Base-by-base conservation (phyloP, 139 green algal genomes). In the Penium margaritaceum region DNA sequence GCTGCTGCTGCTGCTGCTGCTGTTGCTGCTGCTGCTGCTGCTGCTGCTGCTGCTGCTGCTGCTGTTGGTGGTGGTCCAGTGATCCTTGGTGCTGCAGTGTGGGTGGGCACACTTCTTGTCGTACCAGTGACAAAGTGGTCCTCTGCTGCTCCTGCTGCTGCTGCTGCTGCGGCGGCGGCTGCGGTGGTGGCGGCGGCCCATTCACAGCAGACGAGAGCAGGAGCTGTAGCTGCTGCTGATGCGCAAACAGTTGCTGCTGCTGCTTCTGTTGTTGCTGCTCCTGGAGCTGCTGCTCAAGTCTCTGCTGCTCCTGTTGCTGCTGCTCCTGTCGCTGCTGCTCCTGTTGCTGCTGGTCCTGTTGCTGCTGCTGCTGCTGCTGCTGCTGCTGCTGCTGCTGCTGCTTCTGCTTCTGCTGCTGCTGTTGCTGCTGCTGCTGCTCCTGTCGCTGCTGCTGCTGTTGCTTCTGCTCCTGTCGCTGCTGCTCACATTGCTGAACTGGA, bases 1-100 rank as follows among this genome's bases (percentile, higher is more conserved):
- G 55, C 55, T 65, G 55, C 9, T 65, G 12, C 55, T 65, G 55
- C 55, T 65, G 55, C 55, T 37, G 30, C 12, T 35, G 55, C 55
- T 7, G 7, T 7, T 35, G 55, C 55, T 43, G 55, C 55, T 37
- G 55, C 12, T 37, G 30, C 9, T 65, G 12, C 9, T 65, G 55
- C 55, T 35, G 55, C 9, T 65, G 30, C 30, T 51, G 41, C 41
- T 51, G 41, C 41, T 51, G 41, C 41, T 51, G 41, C 12, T 51
- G 41, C 0, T 60, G 51, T 24, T 60, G 51, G 24, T 34, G 21
- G 0, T 60, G n/a, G n/a, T n/a, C n/a, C n/a, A n/a, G n/a, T n/a
- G n/a, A n/a, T n/a, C n/a, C n/a, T n/a, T n/a, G n/a, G n/a, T n/a
- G n/a, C n/a, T n/a, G n/a, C n/a, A n/a, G n/a, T n/a, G n/a, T n/a